Evolutionary conservation across 495 filamentous ascomycete species (phyloP).

Genomic region (Neohortaea acidophila): DNA sequence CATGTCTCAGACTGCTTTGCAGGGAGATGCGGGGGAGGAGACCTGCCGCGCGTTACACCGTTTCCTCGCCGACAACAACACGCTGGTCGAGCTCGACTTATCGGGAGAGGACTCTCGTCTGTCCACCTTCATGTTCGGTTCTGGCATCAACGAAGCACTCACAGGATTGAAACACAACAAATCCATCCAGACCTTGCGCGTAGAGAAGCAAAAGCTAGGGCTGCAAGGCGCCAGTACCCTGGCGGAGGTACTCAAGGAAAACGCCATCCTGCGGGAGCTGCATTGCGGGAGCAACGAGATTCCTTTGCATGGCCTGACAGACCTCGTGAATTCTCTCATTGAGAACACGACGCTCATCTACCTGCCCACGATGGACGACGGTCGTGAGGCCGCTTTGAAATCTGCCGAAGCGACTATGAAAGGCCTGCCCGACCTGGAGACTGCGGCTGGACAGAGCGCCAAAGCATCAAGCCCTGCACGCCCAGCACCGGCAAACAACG

Average conservation of each 20-base stretch:
- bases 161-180: constrained; percentile 61
- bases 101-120: constrained; percentile 81
- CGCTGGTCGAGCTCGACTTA: constrained; percentile 64
- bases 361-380: constrained; percentile 50
- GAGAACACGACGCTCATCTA: constrained; percentile 50
- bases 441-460: constrained; percentile 20
- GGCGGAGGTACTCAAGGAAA: constrained; percentile 59
- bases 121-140: constrained; percentile 71
- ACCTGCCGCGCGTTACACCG: constrained; percentile 57
- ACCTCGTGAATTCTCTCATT: constrained; percentile 56
- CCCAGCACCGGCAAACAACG: not conserved
- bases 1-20: constrained; percentile 74
- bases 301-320: constrained; percentile 61
- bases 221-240: constrained; percentile 60
- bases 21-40: constrained; percentile 57
- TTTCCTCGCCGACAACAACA: constrained; percentile 66
- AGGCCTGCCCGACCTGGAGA: constrained; percentile 30
- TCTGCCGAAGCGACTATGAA: constrained; percentile 45
- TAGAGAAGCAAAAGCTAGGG: constrained; percentile 45
- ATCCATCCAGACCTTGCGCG: constrained; percentile 55
- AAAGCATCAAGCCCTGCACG: too few relatives aligned
- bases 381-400: constrained; percentile 45
- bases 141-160: constrained; percentile 64
- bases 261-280: constrained; percentile 48
- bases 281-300: constrained; percentile 70